Conservation (phyloP, 495 filamentous ascomycete genomes). For the Neurospora sp. region DNA sequence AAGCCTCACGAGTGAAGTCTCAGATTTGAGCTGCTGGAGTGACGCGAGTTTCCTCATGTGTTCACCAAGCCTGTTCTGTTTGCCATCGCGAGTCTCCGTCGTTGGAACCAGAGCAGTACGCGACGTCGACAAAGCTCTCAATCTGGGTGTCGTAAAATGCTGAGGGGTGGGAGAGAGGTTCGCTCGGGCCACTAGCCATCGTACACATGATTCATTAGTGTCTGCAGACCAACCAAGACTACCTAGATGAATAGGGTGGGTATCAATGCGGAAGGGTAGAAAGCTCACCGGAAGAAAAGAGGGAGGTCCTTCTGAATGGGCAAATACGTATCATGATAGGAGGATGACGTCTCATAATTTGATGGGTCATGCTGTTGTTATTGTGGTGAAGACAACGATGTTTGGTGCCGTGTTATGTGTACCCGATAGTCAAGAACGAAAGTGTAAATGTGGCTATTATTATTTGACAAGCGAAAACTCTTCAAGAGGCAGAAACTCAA, state of each 20-base stretch:
- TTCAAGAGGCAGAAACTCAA: background rate
- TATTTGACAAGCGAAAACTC: background rate
- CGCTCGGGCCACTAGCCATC: background rate
- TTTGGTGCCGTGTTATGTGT: background rate
- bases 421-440: background rate
- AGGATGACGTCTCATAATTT: background rate
- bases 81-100: background rate
- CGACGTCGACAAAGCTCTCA: background rate
- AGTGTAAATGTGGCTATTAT: background rate
- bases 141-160: background rate
- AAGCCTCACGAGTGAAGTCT: conserved; percentile 12
- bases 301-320: background rate
- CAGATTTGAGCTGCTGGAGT: background rate
- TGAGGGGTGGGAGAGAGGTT: background rate
- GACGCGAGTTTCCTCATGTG: background rate
- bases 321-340: background rate
- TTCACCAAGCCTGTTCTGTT: background rate
- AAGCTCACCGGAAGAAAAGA: background rate
- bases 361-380: background rate
- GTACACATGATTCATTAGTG: background rate
- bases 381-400: background rate
- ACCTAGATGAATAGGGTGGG: background rate
- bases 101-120: background rate
- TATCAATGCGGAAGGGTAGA: background rate
- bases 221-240: background rate